Evolutionary conservation across 345 rosid species (phyloP).

Genomic region (Aurinia saxatilis): DNA sequence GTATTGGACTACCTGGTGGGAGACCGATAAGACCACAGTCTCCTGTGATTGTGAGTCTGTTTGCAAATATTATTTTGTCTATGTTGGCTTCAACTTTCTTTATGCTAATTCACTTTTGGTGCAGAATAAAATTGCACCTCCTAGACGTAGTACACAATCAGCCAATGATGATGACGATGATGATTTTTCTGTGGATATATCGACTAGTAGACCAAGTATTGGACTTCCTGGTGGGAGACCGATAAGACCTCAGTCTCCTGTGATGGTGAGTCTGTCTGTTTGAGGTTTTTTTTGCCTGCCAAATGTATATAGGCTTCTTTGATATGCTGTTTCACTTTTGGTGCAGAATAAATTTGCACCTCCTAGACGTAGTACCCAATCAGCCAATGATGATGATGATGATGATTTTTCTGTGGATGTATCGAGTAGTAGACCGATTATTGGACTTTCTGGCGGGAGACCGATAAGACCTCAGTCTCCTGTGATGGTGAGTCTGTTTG

Average conservation of each 20-base stretch:
- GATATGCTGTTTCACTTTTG: background rate
- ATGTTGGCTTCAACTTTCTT: background rate
- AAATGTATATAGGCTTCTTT: background rate
- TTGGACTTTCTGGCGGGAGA: too few relatives aligned
- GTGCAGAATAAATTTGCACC: conserved; percentile 36
- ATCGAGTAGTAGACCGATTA: conserved; percentile 28
- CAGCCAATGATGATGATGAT: conserved; percentile 33
- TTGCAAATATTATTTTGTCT: background rate
- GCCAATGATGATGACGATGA: conserved; percentile 37
- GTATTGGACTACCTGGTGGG: too few relatives aligned
- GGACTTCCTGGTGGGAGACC: too few relatives aligned
- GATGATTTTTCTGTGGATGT: conserved; percentile 30
- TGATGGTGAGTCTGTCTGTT: conserved; percentile 18
- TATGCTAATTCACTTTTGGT: background rate
- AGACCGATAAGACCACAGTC: conserved; percentile 32
- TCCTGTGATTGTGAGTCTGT: conserved; percentile 30
- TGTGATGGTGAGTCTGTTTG: conserved; percentile 20
- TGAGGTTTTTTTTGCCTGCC: background rate
- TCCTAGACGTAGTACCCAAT: conserved; percentile 29
- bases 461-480: conserved; percentile 34
- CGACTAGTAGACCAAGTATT: conserved; percentile 31
- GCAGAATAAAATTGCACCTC: conserved; percentile 38
- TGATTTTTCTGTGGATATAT: conserved; percentile 23
- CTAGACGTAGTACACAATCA: conserved; percentile 28
- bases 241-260: conserved; percentile 33